Percentiles rank a stretch among this genome's conserved stretches.
phyloP scores from a whole-genome alignment of 805 yeast species.

The Wickerhamomyces bovis region DNA sequence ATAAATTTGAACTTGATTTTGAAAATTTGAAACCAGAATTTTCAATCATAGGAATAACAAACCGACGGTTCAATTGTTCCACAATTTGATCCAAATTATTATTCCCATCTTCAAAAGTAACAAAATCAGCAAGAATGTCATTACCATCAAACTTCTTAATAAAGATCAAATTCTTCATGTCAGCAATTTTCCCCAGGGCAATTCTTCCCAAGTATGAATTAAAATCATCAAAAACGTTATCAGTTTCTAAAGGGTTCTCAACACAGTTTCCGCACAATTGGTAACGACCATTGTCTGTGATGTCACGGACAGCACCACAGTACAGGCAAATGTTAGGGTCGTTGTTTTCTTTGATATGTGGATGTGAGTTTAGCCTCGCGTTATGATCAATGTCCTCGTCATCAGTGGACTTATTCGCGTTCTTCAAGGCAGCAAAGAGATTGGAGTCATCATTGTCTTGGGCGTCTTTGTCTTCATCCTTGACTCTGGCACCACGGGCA shows the following conservation, averaged over 20 bases:
- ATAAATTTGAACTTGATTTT: conserved; percentile 16
- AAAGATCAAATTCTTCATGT: conserved; percentile 18
- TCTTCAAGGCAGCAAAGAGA: conserved; percentile 13
- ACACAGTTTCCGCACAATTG: conserved; percentile 24
- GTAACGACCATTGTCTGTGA: conserved; percentile 24
- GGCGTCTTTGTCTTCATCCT: conserved; percentile 3
- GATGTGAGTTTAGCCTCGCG: background rate
- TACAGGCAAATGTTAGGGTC: conserved; percentile 15
- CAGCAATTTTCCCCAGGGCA: conserved; percentile 10
- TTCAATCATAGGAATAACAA: conserved; percentile 15
- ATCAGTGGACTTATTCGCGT: conserved; percentile 5
- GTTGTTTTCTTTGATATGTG: conserved; percentile 3
- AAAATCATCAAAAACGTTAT: conserved; percentile 20
- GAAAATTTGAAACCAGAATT: conserved; percentile 21
- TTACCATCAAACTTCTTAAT: conserved; percentile 12
- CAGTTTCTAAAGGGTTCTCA: conserved; percentile 19
- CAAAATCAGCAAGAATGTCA: conserved; percentile 15
- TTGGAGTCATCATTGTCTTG: conserved; percentile 10
- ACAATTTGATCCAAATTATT: conserved; percentile 14
- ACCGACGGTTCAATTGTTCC: conserved; percentile 10
- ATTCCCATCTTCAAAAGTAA: conserved; percentile 5
- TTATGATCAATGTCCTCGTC: background rate
- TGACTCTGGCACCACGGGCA: conserved; percentile 1
- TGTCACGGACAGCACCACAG: conserved; percentile 20
- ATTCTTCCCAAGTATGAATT: conserved; percentile 14